Conservation (phyloP, 257 asterid genomes). For the Rubia yunnanensis region DNA sequence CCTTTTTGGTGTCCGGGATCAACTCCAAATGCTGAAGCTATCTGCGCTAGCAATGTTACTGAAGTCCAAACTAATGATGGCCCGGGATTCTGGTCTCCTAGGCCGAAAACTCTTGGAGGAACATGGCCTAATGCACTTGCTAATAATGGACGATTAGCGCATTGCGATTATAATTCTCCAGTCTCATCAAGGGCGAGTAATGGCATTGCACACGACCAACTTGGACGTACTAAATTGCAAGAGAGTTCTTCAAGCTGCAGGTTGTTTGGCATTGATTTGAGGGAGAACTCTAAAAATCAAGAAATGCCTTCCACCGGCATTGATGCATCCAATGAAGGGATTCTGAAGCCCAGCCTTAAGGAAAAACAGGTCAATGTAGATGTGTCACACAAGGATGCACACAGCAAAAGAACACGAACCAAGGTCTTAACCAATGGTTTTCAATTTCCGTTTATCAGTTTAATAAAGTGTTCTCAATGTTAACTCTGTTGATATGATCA, state of each 20-base stretch:
- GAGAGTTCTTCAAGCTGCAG: constrained; percentile 30
- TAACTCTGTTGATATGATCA: constrained; percentile 14
- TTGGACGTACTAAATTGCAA: neutral
- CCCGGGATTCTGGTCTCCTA: neutral
- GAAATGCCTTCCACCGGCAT: constrained; percentile 27
- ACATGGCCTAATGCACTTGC: neutral
- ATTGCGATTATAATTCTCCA: neutral
- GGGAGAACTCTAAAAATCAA: neutral
- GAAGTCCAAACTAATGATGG: neutral
- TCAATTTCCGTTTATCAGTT: neutral
- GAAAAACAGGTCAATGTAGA: no score
- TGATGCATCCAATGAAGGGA: constrained; percentile 27
- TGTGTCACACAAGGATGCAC: constrained; percentile 57
- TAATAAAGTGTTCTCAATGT: neutral
- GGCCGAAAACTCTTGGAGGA: neutral
- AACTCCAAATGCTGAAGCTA: neutral
- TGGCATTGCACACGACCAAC: neutral
- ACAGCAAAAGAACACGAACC: constrained; percentile 69
- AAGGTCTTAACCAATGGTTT: constrained; percentile 39
- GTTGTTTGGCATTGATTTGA: constrained; percentile 82
- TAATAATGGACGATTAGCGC: neutral
- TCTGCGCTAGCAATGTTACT: neutral
- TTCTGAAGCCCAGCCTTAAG: constrained; percentile 11
- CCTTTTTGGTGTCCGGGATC: constrained; percentile 51
- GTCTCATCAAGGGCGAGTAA: neutral